A percentile compares a stretch with the other conserved stretches of the same genome.
Conservation (phyloP, 129 eudicot species). For the Artemisia argyi region DNA sequence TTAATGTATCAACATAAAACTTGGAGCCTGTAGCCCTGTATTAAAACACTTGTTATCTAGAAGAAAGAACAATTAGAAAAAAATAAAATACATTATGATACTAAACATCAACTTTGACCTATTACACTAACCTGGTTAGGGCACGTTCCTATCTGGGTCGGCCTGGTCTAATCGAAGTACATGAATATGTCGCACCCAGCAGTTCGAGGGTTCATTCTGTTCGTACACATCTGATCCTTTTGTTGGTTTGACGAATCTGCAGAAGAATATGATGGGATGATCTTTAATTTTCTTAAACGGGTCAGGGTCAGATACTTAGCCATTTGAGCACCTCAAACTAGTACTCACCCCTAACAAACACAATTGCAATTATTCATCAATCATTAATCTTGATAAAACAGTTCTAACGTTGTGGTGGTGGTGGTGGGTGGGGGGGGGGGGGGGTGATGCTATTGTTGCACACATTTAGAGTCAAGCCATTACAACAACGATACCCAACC, state of each 20-base stretch:
- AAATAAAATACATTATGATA: not conserved
- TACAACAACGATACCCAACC: too few relatives aligned
- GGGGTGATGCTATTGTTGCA: too few relatives aligned
- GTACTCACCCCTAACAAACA: constrained; percentile 11
- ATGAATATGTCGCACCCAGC: too few relatives aligned
- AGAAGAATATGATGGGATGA: constrained; percentile 2
- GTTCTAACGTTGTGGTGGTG: not conserved
- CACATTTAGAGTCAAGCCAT: too few relatives aligned
- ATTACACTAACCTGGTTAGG: constrained; percentile 1
- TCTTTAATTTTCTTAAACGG: constrained; percentile 13
- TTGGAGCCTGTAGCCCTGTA: not conserved
- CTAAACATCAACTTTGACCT: not conserved
- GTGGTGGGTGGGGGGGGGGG: too few relatives aligned
- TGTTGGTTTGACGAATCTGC: constrained; percentile 2
- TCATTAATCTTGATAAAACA: not conserved
- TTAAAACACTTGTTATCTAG: not conserved
- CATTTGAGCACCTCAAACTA: constrained; percentile 6
- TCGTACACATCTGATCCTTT: too few relatives aligned
- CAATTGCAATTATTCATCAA: not conserved
- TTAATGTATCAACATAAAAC: not conserved
- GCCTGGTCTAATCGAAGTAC: too few relatives aligned
- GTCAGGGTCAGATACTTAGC: not conserved
- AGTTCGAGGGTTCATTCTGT: too few relatives aligned
- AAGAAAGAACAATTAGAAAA: not conserved
- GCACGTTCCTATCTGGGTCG: too few relatives aligned